phyloP scores from a whole-genome alignment of 1,284 basidiomycete genomes.

The Volvariella volvacea region DNA sequence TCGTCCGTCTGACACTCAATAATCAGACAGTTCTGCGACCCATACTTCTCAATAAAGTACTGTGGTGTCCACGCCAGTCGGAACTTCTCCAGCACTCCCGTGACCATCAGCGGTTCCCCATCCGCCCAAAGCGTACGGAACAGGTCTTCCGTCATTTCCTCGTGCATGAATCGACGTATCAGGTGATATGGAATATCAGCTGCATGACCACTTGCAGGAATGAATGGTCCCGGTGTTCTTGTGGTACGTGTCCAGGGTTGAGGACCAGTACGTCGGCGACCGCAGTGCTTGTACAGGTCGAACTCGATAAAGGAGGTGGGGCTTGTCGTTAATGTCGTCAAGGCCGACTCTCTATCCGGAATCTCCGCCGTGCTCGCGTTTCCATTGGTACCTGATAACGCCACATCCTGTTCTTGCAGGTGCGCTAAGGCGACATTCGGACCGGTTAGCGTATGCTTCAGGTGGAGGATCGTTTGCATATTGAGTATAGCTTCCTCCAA shows the following conservation, averaged over 20 bases:
- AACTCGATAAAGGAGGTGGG: not conserved
- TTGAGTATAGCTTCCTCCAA: slow-evolving; percentile 56
- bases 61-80: slow-evolving; percentile 75
- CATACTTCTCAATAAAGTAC: slow-evolving; percentile 71
- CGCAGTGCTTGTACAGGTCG: not conserved
- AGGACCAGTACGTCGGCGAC: too few relatives aligned
- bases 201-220: not conserved
- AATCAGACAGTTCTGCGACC: slow-evolving; percentile 61
- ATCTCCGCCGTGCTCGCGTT: too few relatives aligned
- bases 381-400: not conserved
- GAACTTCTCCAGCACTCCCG: slow-evolving; percentile 55
- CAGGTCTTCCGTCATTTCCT: slow-evolving; percentile 48
- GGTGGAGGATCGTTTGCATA: slow-evolving; percentile 53
- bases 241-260: too few relatives aligned
- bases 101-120: slow-evolving; percentile 75
- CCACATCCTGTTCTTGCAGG: not conserved
- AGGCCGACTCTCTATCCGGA: not conserved
- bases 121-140: slow-evolving; percentile 69
- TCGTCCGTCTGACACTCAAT: slow-evolving; percentile 74
- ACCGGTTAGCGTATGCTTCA: slow-evolving; percentile 3
- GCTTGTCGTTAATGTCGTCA: not conserved
- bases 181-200: slow-evolving; percentile 30
- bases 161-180: slow-evolving; percentile 39
- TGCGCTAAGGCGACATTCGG: too few relatives aligned
- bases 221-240: too few relatives aligned